These are phyloP conservation scores for Quaeritorhiza haematococci DNA, from an alignment of 371 early-diverging fungal species.

Conservation along the genomic window DNA sequence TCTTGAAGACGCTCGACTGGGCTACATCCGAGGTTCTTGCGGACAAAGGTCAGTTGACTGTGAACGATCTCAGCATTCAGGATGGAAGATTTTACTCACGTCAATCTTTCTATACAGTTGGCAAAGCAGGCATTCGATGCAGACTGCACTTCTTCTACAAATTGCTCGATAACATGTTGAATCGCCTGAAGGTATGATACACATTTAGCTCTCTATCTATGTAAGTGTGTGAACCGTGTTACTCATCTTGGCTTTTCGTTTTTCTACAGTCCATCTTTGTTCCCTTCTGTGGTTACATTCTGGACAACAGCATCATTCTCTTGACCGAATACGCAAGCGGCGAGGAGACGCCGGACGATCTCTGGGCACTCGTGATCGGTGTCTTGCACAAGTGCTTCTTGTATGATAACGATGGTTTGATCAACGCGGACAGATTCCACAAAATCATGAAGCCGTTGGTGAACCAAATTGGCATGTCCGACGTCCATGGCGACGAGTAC, in stretches of 20 bases:
- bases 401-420: conserved; percentile 57
- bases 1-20: conserved; percentile 87
- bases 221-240: neutral
- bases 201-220: too few species aligned
- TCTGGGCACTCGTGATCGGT: conserved; percentile 46
- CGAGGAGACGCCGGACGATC: conserved; percentile 32
- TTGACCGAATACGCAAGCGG: conserved; percentile 48
- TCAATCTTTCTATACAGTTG: neutral
- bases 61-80: neutral
- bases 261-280: conserved; percentile 60
- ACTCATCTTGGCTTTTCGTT: neutral
- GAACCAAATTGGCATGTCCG: conserved; percentile 57
- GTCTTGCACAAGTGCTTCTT: conserved; percentile 66
- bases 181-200: conserved; percentile 57
- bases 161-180: conserved; percentile 63
- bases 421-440: conserved; percentile 69
- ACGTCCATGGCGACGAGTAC: conserved; percentile 36
- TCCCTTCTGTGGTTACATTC: conserved; percentile 74
- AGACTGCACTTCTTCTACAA: conserved; percentile 67
- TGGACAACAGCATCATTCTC: conserved; percentile 60
- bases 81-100: neutral
- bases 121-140: conserved; percentile 26
- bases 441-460: conserved; percentile 65
- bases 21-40: conserved; percentile 45
- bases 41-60: conserved; percentile 8